Evolutionary conservation across 192 early-diverging fungal species (phyloP).

Genomic region (Mortierella claussenii): DNA sequence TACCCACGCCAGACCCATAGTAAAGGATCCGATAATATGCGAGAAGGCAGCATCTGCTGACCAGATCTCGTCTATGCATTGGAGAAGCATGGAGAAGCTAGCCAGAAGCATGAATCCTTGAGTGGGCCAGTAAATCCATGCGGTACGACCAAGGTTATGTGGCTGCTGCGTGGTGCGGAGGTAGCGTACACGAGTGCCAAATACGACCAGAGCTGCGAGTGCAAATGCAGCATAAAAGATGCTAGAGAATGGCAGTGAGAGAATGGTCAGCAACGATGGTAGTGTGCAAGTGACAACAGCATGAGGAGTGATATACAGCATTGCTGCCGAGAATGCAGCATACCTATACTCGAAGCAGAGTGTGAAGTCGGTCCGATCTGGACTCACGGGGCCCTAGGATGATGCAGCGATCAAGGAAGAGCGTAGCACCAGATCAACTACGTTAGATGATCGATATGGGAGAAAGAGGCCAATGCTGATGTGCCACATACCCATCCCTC

Average conservation of each 20-base stretch:
- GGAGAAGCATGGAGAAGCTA: conserved; percentile 5
- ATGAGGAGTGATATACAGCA: not conserved
- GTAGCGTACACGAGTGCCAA: not conserved
- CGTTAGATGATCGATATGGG: too few species aligned
- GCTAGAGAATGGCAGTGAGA: not conserved
- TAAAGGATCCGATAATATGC: conserved; percentile 2
- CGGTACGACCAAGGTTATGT: conserved; percentile 23
- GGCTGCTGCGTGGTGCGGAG: conserved; percentile 12
- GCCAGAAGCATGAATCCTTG: conserved; percentile 7
- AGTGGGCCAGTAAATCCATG: conserved; percentile 44
- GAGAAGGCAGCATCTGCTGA: not conserved
- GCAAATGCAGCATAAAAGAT: conserved; percentile 2
- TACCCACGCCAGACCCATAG: conserved; percentile 26
- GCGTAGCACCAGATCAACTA: too few species aligned
- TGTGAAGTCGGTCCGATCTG: conserved; percentile 21
- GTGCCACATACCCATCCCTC: conserved; percentile 11
- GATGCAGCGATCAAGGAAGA: too few species aligned
- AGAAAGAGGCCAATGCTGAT: not conserved
- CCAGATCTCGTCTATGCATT: not conserved
- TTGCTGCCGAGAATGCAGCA: not conserved
- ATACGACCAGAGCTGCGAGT: not conserved
- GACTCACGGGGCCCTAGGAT: conserved; percentile 27
- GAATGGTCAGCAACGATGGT: not conserved
- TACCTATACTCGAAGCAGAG: conserved; percentile 52
- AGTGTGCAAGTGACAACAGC: not conserved